Base-by-base conservation (phyloP, 2,329 filamentous ascomycete species). In the Raffaelea ambrosiae region DNA sequence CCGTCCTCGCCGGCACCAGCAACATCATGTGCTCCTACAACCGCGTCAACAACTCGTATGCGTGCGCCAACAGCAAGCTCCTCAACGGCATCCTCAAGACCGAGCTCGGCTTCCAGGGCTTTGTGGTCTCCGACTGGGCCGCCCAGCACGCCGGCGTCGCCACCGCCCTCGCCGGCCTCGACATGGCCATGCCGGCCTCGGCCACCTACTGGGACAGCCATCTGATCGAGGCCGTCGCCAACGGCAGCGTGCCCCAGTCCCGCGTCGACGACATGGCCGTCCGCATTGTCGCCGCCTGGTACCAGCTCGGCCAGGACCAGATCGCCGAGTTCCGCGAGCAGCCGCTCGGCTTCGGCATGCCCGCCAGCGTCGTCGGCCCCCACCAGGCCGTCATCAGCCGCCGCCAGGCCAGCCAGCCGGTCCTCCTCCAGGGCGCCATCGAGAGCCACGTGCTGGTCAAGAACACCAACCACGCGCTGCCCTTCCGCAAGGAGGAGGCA, bases 371-470 rank as follows among this genome's bases (percentile, higher is more conserved):
- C 2, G 67, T 64, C 0, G 50, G 63, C 22, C 68, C 68, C 0
- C 72, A 76, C 26, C 55, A 65, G 3, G 61, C 67, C 26, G 58
- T 76, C 18, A 74, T 80, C 52, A 77, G 73, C 1, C 67, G 72
- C 22, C 72, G 81, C 57, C 61, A 67, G 2, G 70, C 74, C 0
- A 66, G 64, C 40, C 56, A 61, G 0, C 31, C 29, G 8, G 14
- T 67, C 0, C 61, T 78, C 1, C 57, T 79, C 11, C 67, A 76
- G 44, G 73, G 74, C 2, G 77, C 77, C 0, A 68, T 78, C n/a
- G 70, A 77, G 8, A 76, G 79, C 4, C 86, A 84, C 44, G 84
- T 90, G 22, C 71, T 94, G 1, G 70, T 94, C 46, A 94, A 94
- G 70, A 93, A 94, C 62, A 67, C 66, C 3, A 71, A 74, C 41